phyloP scores from a whole-genome alignment of 257 asterid species.

The Nicotiana otophora region DNA sequence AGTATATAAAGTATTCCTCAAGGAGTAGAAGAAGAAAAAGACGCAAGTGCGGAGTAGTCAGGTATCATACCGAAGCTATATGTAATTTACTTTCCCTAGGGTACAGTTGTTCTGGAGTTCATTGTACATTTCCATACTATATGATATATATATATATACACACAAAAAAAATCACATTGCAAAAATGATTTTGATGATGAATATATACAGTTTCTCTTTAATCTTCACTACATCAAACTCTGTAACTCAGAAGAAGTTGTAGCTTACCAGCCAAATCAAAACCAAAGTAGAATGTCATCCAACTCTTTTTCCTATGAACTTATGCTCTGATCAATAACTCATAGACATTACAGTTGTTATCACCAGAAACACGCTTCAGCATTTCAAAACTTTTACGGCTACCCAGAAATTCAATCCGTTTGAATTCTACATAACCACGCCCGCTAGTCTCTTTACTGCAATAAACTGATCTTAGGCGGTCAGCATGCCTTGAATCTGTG shows the following conservation, averaged over 20 bases:
- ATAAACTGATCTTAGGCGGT: constrained; percentile 57
- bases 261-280: neutral
- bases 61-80: too few species aligned
- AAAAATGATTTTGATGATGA: constrained; percentile 5
- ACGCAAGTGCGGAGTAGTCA: too few species aligned
- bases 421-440: constrained; percentile 35
- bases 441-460: constrained; percentile 46
- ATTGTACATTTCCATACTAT: too few species aligned
- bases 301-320: constrained; percentile 9
- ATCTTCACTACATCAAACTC: neutral
- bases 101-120: too few species aligned
- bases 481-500: constrained; percentile 92
- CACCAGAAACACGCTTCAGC: constrained; percentile 85
- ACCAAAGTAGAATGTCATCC: neutral
- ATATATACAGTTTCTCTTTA: neutral
- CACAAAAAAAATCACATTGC: neutral
- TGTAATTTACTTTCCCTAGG: too few species aligned
- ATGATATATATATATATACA: neutral
- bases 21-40: too few species aligned
- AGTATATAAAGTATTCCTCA: too few species aligned
- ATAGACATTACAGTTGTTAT: constrained; percentile 59
- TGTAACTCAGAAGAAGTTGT: neutral
- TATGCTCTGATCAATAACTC: constrained; percentile 78
- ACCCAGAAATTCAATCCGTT: constrained; percentile 76
- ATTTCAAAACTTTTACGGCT: constrained; percentile 90